Evolutionary conservation across 768 basidiomycete genomes (phyloP), one percentile per base, ranked within the genome.

Genomic region (Suillus paluster): DNA sequence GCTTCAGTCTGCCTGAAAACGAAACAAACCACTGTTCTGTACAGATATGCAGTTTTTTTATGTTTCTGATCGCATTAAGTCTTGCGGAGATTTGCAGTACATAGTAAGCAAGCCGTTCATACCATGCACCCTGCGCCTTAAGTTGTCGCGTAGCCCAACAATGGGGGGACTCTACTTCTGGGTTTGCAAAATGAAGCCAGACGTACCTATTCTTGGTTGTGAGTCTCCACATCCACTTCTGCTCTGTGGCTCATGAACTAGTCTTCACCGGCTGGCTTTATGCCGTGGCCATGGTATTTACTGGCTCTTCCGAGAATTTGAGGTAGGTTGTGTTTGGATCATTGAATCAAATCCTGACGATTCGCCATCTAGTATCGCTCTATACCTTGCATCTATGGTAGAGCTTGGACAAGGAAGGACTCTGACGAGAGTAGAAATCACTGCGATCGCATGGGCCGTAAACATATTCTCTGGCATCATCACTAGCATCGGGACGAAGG

Each of bases 161-260:
- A 80, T 86, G 77, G 84, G 84, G n/a, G 85, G 84, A 5, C 71
- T 86, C 50, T 86, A 86, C 69, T 86, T 86, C 68, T 86, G 84
- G 85, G 84, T 85, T 9, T 85, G 84, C 73, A 82, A 80, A 66
- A 83, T 86, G 83, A 84, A 84, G 65, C 83, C 84, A 0, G 77
- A 84, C 54, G 62, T 74, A 14, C 84, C 84, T 2, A 73, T 84
- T 15, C 75, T 86, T 4, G 85, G 84, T 27, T 86, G 82, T 83
- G 68, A 71, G 81, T 70, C 23, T 12, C 21, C 39, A 38, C 27
- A 12, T 19, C 58, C 42, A 53, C 23, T 33, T 63, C 14, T 45
- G 42, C 39, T 17, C 11, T 27, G 33, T 59, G 23, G 4, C 11
- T 4, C 10, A 30, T 64, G 11, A 65, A 17, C 19, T 38, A 19